Percentiles rank a stretch among this genome's conserved stretches.
Conservation (phyloP, 768 basidiomycete genomes). For the Naganishia antarctica region DNA sequence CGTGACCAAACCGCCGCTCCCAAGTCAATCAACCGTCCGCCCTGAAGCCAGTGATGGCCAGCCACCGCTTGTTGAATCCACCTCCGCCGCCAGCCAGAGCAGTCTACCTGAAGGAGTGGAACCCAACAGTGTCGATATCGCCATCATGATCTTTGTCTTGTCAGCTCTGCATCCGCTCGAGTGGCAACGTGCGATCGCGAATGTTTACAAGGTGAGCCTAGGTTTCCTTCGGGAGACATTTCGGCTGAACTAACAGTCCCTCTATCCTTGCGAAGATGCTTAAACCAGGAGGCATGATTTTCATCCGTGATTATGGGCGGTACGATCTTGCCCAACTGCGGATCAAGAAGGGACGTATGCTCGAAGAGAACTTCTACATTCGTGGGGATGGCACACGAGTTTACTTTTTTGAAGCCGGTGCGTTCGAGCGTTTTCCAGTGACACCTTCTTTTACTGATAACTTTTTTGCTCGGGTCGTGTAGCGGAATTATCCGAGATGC, state of each 20-base stretch:
- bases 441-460: neutral
- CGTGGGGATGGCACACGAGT: constrained; percentile 95
- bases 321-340: constrained; percentile 91
- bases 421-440: constrained; percentile 12
- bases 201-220: constrained; percentile 62
- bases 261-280: constrained; percentile 59
- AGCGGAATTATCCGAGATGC: constrained; percentile 76
- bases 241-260: constrained; percentile 3
- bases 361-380: constrained; percentile 92
- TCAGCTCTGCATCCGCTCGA: constrained; percentile 89
- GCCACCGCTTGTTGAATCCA: too few relatives aligned
- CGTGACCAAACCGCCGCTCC: constrained; percentile 57
- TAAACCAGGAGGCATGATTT: constrained; percentile 76
- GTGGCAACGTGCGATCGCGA: constrained; percentile 76
- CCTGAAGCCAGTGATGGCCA: too few relatives aligned
- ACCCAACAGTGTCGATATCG: constrained; percentile 72
- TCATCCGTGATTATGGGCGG: constrained; percentile 91
- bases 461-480: neutral
- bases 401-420: constrained; percentile 89
- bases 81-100: too few relatives aligned
- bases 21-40: constrained; percentile 24
- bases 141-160: constrained; percentile 88
- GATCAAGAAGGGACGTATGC: constrained; percentile 78
- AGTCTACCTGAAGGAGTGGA: constrained; percentile 62
- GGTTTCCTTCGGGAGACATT: neutral